Base-by-base conservation (phyloP, 2,329 filamentous ascomycete species). In the Apiospora kogelbergensis region DNA sequence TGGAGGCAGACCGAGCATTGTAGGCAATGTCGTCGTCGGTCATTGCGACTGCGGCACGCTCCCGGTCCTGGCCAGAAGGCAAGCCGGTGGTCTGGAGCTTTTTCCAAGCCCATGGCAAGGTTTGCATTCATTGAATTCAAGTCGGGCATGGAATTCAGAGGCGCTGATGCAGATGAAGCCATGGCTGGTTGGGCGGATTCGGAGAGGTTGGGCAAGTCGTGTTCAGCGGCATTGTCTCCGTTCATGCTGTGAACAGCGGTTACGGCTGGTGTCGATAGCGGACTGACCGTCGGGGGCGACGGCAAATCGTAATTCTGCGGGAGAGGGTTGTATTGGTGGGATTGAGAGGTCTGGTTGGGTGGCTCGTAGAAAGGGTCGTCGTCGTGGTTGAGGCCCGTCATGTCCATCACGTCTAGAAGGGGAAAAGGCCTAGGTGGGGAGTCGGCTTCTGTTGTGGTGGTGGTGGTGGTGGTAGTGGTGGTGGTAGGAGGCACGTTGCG, bases 241-340 rank as follows among this genome's bases (percentile, higher is more conserved):
- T 76, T 68, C 45, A 76, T 78, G 63, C 76, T 68, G 65, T 77
- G 72, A 9, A 65, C 65, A 10, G 67, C 67, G 0, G 77, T 79
- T 24, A 75, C 76, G 7, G 77, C 77, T 1, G 77, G 77, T 15
- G 77, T 79, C n/a, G 77, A 79, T 30, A 79, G 71, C n/a, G 77
- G 77, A 22, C 76, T 78, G n/a, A 79, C 77, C 11, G 77, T 79
- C 10, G 77, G 77, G 6, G 77, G 77, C 48, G 77, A 78, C 4
- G 74, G 76, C 72, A 78, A 71, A 37, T 60, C 53, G 53, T 60
- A 60, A 4, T 37, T 60, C 11, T 60, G 53, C 30, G 53, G 53
- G 17, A 37, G 53, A n/a, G 53, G 30, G n/a, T 26, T 26, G 9
- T 37, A 60, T n/a, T 60, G 53, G 17, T 11, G 11, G 11, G 40